A percentile compares a stretch with the other conserved stretches of the same genome.
Evolutionary conservation across 768 basidiomycete genomes (phyloP).

Genomic region (Tephrocybe sp.): DNA sequence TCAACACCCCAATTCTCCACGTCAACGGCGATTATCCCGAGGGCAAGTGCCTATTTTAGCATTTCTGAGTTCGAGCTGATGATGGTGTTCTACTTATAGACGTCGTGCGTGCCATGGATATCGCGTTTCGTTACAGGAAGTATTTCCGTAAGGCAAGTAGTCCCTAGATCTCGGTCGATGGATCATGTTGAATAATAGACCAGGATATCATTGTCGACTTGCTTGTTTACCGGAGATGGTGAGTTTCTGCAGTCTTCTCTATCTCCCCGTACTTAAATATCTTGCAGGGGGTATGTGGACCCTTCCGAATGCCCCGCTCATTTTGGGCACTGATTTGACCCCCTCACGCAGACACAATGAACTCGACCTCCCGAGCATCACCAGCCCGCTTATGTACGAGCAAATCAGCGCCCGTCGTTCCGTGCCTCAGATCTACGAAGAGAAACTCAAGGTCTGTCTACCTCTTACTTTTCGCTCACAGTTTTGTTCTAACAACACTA

Average conservation of each 20-base stretch:
- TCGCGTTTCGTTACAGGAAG: constrained; percentile 86
- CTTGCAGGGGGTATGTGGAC: constrained; percentile 42
- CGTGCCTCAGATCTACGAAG: constrained; percentile 82
- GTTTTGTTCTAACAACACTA: background rate
- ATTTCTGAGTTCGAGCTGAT: background rate
- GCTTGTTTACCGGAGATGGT: constrained; percentile 86
- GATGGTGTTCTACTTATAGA: constrained; percentile 44
- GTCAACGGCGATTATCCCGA: constrained; percentile 93
- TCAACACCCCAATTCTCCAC: constrained; percentile 85
- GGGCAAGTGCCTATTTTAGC: constrained; percentile 36
- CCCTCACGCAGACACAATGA: constrained; percentile 87
- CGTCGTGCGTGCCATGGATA: constrained; percentile 80
- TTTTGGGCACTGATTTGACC: too few relatives aligned
- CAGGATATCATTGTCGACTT: constrained; percentile 87
- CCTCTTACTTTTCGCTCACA: background rate
- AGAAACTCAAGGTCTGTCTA: constrained; percentile 62
- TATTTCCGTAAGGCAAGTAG: constrained; percentile 73
- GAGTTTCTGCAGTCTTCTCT: constrained; percentile 14
- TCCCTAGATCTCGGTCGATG: background rate
- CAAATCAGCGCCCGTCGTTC: constrained; percentile 76
- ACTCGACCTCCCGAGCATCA: constrained; percentile 83
- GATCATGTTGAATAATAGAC: background rate
- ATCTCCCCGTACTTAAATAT: background rate
- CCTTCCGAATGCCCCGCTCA: too few relatives aligned
- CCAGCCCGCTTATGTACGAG: constrained; percentile 90